These are phyloP conservation scores for Albugo laibachii DNA, from an alignment of 352 stramenopile genomes.

Conservation along the genomic window DNA sequence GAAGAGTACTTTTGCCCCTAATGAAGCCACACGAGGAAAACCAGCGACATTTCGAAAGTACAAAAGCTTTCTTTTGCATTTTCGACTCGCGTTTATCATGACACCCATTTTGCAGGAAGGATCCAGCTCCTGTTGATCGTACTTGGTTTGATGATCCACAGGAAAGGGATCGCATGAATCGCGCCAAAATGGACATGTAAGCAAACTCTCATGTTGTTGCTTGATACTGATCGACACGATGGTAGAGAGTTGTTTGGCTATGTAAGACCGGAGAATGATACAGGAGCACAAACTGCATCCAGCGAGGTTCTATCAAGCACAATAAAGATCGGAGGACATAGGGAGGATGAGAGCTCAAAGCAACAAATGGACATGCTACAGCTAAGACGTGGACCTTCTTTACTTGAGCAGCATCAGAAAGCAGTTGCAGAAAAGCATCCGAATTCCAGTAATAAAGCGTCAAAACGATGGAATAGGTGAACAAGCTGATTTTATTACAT, in stretches of 20 bases:
- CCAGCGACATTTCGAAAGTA: conserved; percentile 35
- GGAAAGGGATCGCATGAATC: conserved; percentile 54
- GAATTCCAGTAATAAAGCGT: conserved; percentile 1
- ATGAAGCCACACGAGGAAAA: conserved; percentile 24
- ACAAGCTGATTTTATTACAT: background rate
- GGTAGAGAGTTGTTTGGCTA: conserved; percentile 63
- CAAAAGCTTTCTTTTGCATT: background rate
- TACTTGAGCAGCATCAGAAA: conserved; percentile 62
- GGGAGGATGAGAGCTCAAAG: conserved; percentile 42
- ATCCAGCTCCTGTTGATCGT: conserved; percentile 47
- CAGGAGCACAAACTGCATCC: conserved; percentile 4
- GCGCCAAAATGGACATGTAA: conserved; percentile 68
- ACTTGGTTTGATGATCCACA: conserved; percentile 70
- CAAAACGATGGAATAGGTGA: conserved; percentile 41
- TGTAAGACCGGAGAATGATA: conserved; percentile 46
- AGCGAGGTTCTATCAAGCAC: conserved; percentile 42
- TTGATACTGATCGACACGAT: background rate
- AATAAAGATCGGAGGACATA: conserved; percentile 34
- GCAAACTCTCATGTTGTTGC: no score
- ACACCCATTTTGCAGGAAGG: conserved; percentile 20
- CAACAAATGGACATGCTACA: conserved; percentile 41
- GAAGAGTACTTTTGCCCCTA: conserved; percentile 35
- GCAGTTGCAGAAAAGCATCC: conserved; percentile 31
- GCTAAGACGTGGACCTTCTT: conserved; percentile 34
- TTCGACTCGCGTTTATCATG: background rate